Evolutionary conservation across 495 filamentous ascomycete genomes (phyloP), one percentile per base, ranked within the genome.

Genomic region (Daldinia childiae): DNA sequence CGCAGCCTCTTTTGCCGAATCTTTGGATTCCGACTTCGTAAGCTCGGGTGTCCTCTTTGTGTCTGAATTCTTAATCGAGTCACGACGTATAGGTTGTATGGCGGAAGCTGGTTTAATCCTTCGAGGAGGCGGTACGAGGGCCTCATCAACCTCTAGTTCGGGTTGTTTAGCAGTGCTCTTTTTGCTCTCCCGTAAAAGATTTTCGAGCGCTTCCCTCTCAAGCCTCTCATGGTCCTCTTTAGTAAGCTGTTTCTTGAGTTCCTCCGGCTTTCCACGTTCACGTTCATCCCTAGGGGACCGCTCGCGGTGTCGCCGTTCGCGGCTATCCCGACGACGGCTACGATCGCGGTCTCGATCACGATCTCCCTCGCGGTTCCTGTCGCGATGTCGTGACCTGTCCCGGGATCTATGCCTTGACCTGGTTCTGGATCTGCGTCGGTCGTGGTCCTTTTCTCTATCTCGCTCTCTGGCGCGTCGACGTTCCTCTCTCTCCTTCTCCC

Each of bases 101-200:
- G 86, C 86, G n/a, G 86, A 88, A 34, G 82, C 82, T 0, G 86
- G 84, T 68, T 79, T 82, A 0, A 74, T 68, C 67, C 82, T 82
- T 70, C 85, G 79, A 2, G 86, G 86, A 6, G 86, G 86, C 1
- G 86, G 86, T 2, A 82, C 82, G 27, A 88, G 79, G 9, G 81
- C 82, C 50, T 82, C 79, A 50, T 88, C 86, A 21, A 88, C 77
- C 68, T 88, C 86, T 38, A 83, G 76, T 60, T 87, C 86, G 1
- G 82, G 79, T 48, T 82, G 79, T 59, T 84, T 85, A 11, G 77
- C 72, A 14, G 77, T 66, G 39, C 79, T 74, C 6, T 79, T 81
- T 57, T 86, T 85, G 67, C 85, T 85, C 69, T 88, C 86, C 30
- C 85, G 80, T 36, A 88, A 71, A 14, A 88, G 79, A 62, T 88